phyloP scores from a whole-genome alignment of 2,329 filamentous ascomycete species.

The Penicillium sp. region DNA sequence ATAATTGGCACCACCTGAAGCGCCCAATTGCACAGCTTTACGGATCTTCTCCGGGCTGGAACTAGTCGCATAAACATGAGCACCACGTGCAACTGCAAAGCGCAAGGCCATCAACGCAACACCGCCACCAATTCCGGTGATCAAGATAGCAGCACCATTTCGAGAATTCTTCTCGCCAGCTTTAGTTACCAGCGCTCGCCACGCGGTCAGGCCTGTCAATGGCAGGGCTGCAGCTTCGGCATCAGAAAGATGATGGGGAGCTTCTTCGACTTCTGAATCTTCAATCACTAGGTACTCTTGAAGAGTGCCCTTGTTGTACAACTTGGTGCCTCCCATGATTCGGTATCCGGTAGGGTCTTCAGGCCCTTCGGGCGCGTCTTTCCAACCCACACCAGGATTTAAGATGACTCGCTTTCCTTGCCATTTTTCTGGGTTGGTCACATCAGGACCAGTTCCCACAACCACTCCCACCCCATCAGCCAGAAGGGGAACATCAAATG shows the following conservation, averaged over 20 bases:
- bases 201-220: constrained; percentile 78
- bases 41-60: constrained; percentile 69
- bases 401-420: constrained; percentile 66
- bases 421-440: constrained; percentile 50
- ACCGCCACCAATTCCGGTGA: constrained; percentile 90
- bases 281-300: constrained; percentile 67
- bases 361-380: constrained; percentile 62
- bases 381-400: constrained; percentile 74
- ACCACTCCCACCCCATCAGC: constrained; percentile 78
- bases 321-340: constrained; percentile 53
- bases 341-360: constrained; percentile 51
- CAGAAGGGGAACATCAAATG: constrained; percentile 70
- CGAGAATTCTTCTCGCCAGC: constrained; percentile 51
- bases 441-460: constrained; percentile 53
- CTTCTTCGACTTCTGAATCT: constrained; percentile 67
- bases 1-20: constrained; percentile 75
- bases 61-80: constrained; percentile 75
- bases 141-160: constrained; percentile 65
- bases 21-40: constrained; percentile 64
- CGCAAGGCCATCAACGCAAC: constrained; percentile 77
- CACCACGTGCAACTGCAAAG: constrained; percentile 69
- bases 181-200: constrained; percentile 80
- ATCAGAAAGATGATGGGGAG: constrained; percentile 64
- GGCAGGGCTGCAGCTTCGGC: constrained; percentile 78
- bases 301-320: constrained; percentile 62